Percentiles rank a stretch among this genome's conserved stretches.
Conservation (phyloP, 139 green algal genomes). For the Chlorella vulgaris region DNA sequence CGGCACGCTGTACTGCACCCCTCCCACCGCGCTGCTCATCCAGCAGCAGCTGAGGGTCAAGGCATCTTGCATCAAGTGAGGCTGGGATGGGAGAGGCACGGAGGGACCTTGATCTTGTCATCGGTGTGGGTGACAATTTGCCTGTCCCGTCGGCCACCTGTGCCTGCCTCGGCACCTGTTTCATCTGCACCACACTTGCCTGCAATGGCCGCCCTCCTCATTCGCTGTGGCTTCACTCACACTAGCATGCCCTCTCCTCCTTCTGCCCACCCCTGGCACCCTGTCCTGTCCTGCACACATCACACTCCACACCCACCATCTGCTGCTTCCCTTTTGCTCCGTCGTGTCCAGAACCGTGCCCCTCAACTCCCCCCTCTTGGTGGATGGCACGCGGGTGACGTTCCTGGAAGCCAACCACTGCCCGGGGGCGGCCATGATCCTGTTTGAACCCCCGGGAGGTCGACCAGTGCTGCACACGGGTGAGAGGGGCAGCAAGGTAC, state of each 20-base stretch:
- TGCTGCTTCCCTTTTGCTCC: not conserved
- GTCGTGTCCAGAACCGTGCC: not conserved
- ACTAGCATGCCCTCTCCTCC: too few species aligned
- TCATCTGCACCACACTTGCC: too few species aligned
- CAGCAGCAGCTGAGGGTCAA: constrained; percentile 53
- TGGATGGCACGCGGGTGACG: constrained; percentile 77
- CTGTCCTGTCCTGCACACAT: too few species aligned
- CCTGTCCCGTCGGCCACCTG: too few species aligned
- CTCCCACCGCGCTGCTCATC: constrained; percentile 70
- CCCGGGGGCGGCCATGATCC: constrained; percentile 78
- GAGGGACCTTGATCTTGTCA: not conserved
- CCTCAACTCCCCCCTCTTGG: constrained; percentile 38
- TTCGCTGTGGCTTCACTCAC: too few species aligned
- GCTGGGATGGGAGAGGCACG: not conserved
- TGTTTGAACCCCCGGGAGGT: constrained; percentile 60
- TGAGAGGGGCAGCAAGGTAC: not conserved
- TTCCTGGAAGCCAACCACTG: constrained; percentile 96
- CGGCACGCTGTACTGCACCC: constrained; percentile 73
- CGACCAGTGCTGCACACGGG: constrained; percentile 88
- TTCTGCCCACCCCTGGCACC: too few species aligned
- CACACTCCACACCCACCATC: not conserved
- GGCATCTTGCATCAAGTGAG: constrained; percentile 18
- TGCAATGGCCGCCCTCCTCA: too few species aligned
- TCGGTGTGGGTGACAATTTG: too few species aligned
- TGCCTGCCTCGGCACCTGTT: too few species aligned